Percentiles rank a stretch among this genome's conserved stretches.
Conservation (phyloP, 805 yeast species). For the Saccharomycopsis selenospora region DNA sequence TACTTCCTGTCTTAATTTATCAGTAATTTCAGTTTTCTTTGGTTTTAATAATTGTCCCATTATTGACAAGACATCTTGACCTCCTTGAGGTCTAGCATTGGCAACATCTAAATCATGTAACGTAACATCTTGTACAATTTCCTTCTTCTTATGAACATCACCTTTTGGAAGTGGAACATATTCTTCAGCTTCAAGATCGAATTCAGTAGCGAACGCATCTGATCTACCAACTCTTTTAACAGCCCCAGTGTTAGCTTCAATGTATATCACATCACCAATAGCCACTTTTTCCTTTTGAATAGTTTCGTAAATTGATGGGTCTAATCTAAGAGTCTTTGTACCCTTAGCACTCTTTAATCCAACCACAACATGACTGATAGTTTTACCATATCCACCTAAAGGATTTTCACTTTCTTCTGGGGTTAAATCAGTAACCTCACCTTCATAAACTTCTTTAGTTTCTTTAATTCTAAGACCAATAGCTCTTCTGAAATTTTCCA, state of each 20-base stretch:
- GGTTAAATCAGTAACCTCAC: conserved; percentile 92
- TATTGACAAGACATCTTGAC: conserved; percentile 92
- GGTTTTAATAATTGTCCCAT: conserved; percentile 97
- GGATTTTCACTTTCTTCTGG: conserved; percentile 97
- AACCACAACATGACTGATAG: conserved; percentile 87
- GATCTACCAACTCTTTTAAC: conserved; percentile 96
- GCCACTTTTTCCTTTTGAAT: conserved; percentile 91
- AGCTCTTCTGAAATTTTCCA: conserved; percentile 95
- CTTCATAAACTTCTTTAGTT: conserved; percentile 95
- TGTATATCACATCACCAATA: conserved; percentile 94
- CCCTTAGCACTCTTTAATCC: conserved; percentile 92
- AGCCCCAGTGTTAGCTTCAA: conserved; percentile 96
- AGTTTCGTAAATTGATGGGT: conserved; percentile 87
- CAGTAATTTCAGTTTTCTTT: conserved; percentile 93
- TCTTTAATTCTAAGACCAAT: conserved; percentile 95
- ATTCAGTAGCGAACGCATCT: conserved; percentile 98
- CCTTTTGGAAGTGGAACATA: conserved; percentile 98
- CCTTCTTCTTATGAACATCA: conserved; percentile 96
- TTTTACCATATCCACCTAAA: conserved; percentile 95
- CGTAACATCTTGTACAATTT: conserved; percentile 95
- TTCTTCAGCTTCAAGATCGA: conserved; percentile 97
- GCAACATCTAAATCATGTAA: conserved; percentile 95
- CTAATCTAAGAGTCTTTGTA: conserved; percentile 80
- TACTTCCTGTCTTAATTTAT: conserved; percentile 87
- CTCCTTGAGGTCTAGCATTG: conserved; percentile 93